Evolutionary conservation across 208 protist genomes (phyloP).

Genomic region (Trichomonas vaginalis): DNA sequence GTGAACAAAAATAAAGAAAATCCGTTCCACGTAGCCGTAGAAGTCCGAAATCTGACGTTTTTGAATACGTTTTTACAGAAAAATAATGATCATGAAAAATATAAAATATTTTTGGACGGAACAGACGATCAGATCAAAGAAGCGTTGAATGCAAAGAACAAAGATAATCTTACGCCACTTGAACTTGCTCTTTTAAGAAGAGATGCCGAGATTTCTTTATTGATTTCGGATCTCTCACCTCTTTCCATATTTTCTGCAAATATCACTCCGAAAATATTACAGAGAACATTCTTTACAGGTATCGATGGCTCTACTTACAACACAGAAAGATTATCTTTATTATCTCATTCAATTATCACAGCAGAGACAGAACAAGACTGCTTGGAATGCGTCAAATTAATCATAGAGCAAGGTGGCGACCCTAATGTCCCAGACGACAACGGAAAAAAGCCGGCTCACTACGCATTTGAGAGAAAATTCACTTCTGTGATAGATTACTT

Average conservation of each 20-base stretch:
- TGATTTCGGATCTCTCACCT: background rate
- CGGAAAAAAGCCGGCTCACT: background rate
- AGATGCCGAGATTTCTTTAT: background rate
- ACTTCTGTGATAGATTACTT: background rate
- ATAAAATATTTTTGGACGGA: background rate
- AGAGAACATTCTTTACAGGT: background rate
- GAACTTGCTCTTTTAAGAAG: background rate
- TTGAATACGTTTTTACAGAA: background rate
- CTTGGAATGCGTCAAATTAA: background rate
- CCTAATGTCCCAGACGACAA: background rate
- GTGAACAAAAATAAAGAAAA: background rate
- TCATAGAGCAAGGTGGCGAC: background rate
- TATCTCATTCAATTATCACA: background rate
- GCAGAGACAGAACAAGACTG: background rate
- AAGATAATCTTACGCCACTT: background rate
- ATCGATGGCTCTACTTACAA: background rate
- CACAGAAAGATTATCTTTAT: background rate
- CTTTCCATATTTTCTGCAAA: background rate
- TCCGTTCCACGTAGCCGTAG: background rate
- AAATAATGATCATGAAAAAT: background rate
- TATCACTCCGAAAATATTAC: background rate
- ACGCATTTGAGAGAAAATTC: background rate
- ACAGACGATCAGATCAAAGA: background rate
- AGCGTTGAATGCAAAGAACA: background rate
- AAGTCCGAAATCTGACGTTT: background rate